phyloP scores from a whole-genome alignment of 495 filamentous ascomycete species.

The Tuber microsphaerosporum region DNA sequence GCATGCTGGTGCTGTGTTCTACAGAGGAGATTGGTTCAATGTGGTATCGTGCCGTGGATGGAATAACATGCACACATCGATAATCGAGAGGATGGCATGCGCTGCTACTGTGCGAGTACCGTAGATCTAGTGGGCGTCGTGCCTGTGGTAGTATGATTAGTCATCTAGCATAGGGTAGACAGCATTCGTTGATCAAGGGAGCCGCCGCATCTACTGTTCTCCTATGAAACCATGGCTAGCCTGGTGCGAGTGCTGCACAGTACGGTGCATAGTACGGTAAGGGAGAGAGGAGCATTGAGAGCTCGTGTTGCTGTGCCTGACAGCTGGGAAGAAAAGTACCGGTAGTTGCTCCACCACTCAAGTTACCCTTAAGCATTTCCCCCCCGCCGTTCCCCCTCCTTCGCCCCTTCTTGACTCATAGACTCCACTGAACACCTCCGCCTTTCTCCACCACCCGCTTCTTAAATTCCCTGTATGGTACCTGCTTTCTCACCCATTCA shows the following conservation, averaged over 20 bases:
- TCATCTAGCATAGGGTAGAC: not conserved
- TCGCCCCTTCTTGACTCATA: conserved; percentile 24
- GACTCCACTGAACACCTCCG: conserved; percentile 10
- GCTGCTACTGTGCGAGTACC: too few relatives aligned
- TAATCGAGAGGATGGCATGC: not conserved
- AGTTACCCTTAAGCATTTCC: not conserved
- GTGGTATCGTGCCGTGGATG: not conserved
- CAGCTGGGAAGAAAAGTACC: not conserved
- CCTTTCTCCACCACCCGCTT: not conserved
- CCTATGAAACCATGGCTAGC: not conserved
- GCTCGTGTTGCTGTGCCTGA: conserved; percentile 1
- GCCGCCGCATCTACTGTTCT: conserved; percentile 1
- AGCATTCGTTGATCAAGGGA: not conserved
- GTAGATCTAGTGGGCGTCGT: not conserved
- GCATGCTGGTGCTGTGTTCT: not conserved
- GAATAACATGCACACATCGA: not conserved
- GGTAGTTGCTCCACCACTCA: not conserved
- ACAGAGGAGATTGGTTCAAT: not conserved
- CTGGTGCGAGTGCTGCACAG: not conserved
- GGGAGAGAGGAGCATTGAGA: not conserved
- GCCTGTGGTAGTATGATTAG: not conserved
- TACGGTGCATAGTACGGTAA: not conserved
- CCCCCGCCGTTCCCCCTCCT: not conserved
- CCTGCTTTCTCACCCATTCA: conserved; percentile 5
- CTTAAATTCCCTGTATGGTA: too few relatives aligned